Base-by-base conservation (phyloP, 2,329 filamentous ascomycete genomes). In the Aspergillus vadensis region DNA sequence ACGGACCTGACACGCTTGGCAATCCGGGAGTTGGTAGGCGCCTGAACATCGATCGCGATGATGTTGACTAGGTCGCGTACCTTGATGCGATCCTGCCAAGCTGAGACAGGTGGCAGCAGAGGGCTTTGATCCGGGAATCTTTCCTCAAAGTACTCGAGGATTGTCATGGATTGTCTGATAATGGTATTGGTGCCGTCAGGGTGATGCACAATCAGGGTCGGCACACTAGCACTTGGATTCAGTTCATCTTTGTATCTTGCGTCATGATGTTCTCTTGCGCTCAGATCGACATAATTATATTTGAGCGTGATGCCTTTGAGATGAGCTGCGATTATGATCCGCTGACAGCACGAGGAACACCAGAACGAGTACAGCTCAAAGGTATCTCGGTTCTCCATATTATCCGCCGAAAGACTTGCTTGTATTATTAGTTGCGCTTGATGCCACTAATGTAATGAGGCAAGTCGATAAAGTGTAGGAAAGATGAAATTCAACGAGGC, bases 91-190 rank as follows among this genome's bases (percentile, higher is more conserved):
- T 32, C n/a, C 19, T 44, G 23, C 39, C 39, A 32, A 5, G 39
- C 53, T 6, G 14, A 15, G n/a, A 15, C 7, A n/a, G 53, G 38
- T 4, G 53, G 53, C 53, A 55, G 25, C 8, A 55, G 41, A 21
- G 39, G 39, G 4, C 25, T 19, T 5, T 7, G 15, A 10, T 44
- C n/a, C 23, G 53, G 53, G 39, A 43, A 44, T n/a, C 32, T 12
- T 21, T 55, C 53, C 10, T 55, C 53, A 5, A 55, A 41, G 41
- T 55, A 55, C 36, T 55, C 53, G 14, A 55, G 39, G 19, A 55
- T 55, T 3, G 23, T 43, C 23, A 55, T 41, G 39, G 53, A 55
- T 32, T 55, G 53, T 14, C 39, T 15, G 23, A 55, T 43, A 25
- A 55, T 36, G 25, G 53, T 55, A 17, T 55, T 44, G 10, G n/a